Evolutionary conservation across 2,329 filamentous ascomycete genomes (phyloP), one percentile per base, ranked within the genome.

Genomic region (Fusarium phyllophilum): DNA sequence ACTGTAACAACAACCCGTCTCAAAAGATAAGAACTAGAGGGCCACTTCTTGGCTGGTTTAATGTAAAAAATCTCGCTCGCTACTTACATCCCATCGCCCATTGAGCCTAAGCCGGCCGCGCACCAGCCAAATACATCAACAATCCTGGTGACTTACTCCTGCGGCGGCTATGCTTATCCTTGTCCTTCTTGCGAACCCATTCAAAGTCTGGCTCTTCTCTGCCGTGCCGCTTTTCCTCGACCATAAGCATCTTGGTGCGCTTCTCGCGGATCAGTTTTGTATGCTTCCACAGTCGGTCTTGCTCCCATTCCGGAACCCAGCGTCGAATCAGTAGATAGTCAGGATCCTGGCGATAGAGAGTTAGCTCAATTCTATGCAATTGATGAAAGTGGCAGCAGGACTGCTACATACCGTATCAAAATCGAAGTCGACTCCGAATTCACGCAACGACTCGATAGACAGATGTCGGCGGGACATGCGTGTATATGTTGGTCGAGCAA

Each of bases 271-370:
- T 80, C 48, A 87, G 84, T 70, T 86, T 87, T 7, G 93, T 94
- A 82, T 95, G 92, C 48, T 89, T 87, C 87, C 93, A 95, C 55
- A 94, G 87, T 64, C 90, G 84, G 66, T 94, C 89, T 78, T 94
- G 93, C 79, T 94, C 89, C 70, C 89, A 88, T 75, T 94, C 90
- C 8, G 89, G 88, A 58, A 95, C 90, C 89, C 90, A 93, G 63
- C 90, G 87, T 82, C 92, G 93, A 83, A 95, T 92, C 67, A 95
- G 82, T 62, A 95, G 85, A 75, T 90, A 95, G 52, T 92, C 90
- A 24, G 89, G 87, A 77, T 95, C 91, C 86, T 90, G 74, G 46
- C 13, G 15, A 55, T 17, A 41, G 20, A 76, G 78, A 76, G 78
- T 81, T 83, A 90, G 74, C 54, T 48, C 38, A 59, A 24, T 49